A percentile compares a stretch with the other conserved stretches of the same genome.
Conservation (phyloP, 768 basidiomycete species). For the Gloeostereum incarnatum region DNA sequence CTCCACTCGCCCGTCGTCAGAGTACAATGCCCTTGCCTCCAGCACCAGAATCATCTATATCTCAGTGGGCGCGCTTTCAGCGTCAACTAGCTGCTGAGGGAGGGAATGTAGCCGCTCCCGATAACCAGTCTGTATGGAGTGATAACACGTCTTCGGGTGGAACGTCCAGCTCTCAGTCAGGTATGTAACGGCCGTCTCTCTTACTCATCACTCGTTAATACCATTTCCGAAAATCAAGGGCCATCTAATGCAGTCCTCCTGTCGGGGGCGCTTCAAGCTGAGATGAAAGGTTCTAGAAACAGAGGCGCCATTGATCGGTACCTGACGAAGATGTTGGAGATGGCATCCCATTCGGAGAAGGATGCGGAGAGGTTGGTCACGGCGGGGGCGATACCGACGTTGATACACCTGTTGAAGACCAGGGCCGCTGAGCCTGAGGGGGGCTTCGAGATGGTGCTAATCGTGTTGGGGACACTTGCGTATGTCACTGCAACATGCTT, state of each 20-base stretch:
- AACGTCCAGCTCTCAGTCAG: background rate
- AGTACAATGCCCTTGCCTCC: too few species aligned
- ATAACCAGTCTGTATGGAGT: too few species aligned
- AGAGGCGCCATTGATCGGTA: conserved; percentile 13
- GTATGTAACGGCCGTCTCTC: conserved; percentile 2
- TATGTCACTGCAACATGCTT: conserved; percentile 5
- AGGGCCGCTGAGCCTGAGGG: conserved; percentile 13
- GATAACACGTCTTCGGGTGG: background rate
- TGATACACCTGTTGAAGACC: conserved; percentile 14
- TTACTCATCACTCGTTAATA: background rate
- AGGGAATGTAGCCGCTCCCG: too few species aligned
- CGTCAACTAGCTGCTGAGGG: too few species aligned
- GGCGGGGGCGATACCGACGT: conserved; percentile 13
- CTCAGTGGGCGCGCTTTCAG: too few species aligned
- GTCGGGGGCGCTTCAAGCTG: conserved; percentile 15
- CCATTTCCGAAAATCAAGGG: background rate
- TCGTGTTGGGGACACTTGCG: conserved; percentile 15
- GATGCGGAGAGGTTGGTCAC: conserved; percentile 17
- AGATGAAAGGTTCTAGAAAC: conserved; percentile 14
- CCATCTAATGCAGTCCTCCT: conserved; percentile 14
- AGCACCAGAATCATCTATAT: too few species aligned
- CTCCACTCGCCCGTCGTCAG: too few species aligned
- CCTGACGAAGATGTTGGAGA: conserved; percentile 12
- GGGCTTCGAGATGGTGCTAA: conserved; percentile 14
- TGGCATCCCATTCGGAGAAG: conserved; percentile 13